Percentiles rank a stretch among this genome's conserved stretches.
Conservation (phyloP, 2,329 filamentous ascomycete species). For the Neofusicoccum umdonicola region DNA sequence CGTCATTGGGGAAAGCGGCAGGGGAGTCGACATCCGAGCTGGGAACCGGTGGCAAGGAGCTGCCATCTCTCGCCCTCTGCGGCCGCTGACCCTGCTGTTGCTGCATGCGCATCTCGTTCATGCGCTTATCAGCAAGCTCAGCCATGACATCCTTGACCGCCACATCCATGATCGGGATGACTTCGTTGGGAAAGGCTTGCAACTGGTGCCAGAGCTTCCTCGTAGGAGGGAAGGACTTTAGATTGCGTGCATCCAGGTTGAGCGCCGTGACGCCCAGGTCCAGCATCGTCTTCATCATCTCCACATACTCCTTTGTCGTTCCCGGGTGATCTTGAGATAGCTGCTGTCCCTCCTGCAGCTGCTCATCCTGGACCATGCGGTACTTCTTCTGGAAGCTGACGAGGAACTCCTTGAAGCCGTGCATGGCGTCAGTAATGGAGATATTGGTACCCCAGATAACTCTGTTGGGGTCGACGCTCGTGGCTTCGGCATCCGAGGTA, state of each 20-base stretch:
- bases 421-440: constrained; percentile 84
- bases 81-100: constrained; percentile 49
- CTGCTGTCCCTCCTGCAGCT: constrained; percentile 69
- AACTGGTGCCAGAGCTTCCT: constrained; percentile 94
- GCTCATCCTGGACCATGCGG: constrained; percentile 85
- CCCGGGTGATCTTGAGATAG: constrained; percentile 65
- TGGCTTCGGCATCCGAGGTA: constrained; percentile 85
- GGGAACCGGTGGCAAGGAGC: constrained; percentile 73
- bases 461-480: constrained; percentile 77
- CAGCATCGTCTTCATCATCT: constrained; percentile 86
- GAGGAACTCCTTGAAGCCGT: constrained; percentile 86
- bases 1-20: constrained; percentile 30
- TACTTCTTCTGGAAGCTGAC: constrained; percentile 92
- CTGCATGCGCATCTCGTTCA: constrained; percentile 62
- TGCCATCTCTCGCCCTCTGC: constrained; percentile 51
- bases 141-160: constrained; percentile 90
- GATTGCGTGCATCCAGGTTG: constrained; percentile 83
- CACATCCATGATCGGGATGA: constrained; percentile 95
- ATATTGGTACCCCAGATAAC: constrained; percentile 98
- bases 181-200: constrained; percentile 91
- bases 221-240: constrained; percentile 90
- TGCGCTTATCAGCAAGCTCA: constrained; percentile 79
- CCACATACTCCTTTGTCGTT: constrained; percentile 77
- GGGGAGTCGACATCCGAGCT: constrained; percentile 68
- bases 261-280: constrained; percentile 79